phyloP scores from a whole-genome alignment of 345 rosid genomes.

The Citrus reticulata region DNA sequence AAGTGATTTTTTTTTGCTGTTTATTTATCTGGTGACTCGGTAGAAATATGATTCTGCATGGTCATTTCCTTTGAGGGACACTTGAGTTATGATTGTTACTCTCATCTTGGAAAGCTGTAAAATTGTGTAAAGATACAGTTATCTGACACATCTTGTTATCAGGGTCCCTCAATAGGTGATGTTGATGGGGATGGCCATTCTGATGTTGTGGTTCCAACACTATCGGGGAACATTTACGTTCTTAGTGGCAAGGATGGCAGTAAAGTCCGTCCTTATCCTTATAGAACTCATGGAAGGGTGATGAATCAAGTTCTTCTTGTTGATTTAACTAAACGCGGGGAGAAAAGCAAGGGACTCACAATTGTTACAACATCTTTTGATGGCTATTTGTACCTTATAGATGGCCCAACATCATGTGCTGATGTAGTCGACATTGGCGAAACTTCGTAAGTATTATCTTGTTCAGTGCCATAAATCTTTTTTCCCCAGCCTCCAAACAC shows the following conservation, averaged over 20 bases:
- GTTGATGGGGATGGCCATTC: conserved; percentile 97
- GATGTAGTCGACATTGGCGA: conserved; percentile 98
- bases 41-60: background rate
- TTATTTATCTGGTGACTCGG: background rate
- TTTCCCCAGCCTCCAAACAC: background rate
- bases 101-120: background rate
- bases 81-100: background rate
- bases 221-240: conserved; percentile 89
- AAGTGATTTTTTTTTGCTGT: background rate
- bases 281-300: conserved; percentile 96
- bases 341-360: conserved; percentile 82
- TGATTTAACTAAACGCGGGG: conserved; percentile 76
- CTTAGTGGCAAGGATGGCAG: conserved; percentile 97
- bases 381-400: conserved; percentile 94
- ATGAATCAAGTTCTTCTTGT: conserved; percentile 98
- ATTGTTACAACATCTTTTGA: conserved; percentile 93
- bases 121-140: conserved; percentile 6
- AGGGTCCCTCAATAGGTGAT: conserved; percentile 94
- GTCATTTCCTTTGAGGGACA: background rate
- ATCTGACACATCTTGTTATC: conserved; percentile 24
- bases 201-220: conserved; percentile 86
- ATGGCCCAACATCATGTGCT: conserved; percentile 94
- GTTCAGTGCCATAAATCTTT: conserved; percentile 9
- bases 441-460: conserved; percentile 71
- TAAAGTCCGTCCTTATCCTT: conserved; percentile 82